Base-by-base conservation (phyloP, 345 rosid genomes). In the Combretum micranthum region DNA sequence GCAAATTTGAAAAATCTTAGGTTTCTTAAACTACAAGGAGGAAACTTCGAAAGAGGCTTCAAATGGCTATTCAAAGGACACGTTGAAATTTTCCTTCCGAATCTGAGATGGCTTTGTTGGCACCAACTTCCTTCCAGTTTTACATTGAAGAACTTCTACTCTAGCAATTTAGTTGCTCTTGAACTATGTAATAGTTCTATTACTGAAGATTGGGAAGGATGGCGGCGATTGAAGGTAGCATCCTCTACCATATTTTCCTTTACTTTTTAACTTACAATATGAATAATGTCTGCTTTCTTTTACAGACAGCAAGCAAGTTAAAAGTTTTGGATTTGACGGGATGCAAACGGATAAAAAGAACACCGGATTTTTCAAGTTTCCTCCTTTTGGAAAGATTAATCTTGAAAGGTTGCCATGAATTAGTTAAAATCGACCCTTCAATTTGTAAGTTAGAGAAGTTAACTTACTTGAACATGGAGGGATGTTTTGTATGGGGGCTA, bases 401-500 rank as follows among this genome's bases (percentile, higher is more conserved):
- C 48, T 45, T 63, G 15, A 43, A 63, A 1, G 20, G 32, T 14
- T 63, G 60, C 47, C 19, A 53, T n/a, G 55, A 44, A 15, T 16
- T 63, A 37, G 48, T 26, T 14, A 22, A 55, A n/a, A 32, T 54
- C 0, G 39, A 47, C 11, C 39, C 16, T 39, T 44, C 66, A 52
- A 63, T 63, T 54, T 59, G 53, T 9, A 55, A 63, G 46, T 4
- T 63, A 12, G 49, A 44, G 53, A 10, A 4, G 44, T 23, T 47
- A 0, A 9, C 15, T 14, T 6, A 45, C 47, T 37, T 47, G 51
- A 63, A 54, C 32, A 2, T 63, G 15, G 47, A 55, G 26, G 45
- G 47, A 39, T 47, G 60, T 52, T 44, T 19, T 46, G 59, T 54
- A 7, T 14, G 47, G 16, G 47, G 8, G 3, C 37, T 63, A 47